Evolutionary conservation across 306 rosid species (phyloP), one percentile per base, ranked within the genome.

Genomic region (Pachyrhizus erosus): DNA sequence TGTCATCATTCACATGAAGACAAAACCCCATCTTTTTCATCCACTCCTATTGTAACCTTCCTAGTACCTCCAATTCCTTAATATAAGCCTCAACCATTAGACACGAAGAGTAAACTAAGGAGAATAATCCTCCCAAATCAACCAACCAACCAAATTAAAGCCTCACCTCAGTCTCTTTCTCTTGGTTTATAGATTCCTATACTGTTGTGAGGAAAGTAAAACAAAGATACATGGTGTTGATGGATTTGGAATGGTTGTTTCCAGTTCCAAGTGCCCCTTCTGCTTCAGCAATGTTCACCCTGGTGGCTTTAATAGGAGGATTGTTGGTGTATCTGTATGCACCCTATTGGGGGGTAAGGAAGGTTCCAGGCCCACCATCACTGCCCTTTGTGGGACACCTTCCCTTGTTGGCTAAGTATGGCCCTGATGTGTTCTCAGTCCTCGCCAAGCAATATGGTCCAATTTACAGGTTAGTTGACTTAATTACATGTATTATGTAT

Each of bases 391-490:
- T 96, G 39, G 99, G 99, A 18, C 99, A 96, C 87, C 93, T 96
- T 84, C 97, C 97, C 81, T 88, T 93, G 84, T 54, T 93, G 46
- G 99, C 98, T 1, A 91, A 89, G 80, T 75, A 96, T 52, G 99
- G 99, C 31, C 97, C 97, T 29, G 93, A 96, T 73, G 74, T 96
- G 10, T 96, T 96, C 96, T 92, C 98, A 5, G 87, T 96, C 77
- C 91, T 96, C 23, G 93, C 99, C 84, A 88, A 92, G 69, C 90
- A 86, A 78, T 96, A 91, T 73, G 99, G 99, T 70, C 97, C 99
- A 54, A 88, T 95, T 83, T 95, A 88, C 97, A 95, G 99, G 99
- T 95, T 43, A 46, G 81, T 78, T 75, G 5, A n/a, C 10, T n/a
- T n/a, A n/a, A n/a, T n/a, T n/a, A n/a, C n/a, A 11, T 9, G 2